A percentile compares a stretch with the other conserved stretches of the same genome.
phyloP scores from a whole-genome alignment of 106 monocot species.

The Dactylorhiza incarnata region DNA sequence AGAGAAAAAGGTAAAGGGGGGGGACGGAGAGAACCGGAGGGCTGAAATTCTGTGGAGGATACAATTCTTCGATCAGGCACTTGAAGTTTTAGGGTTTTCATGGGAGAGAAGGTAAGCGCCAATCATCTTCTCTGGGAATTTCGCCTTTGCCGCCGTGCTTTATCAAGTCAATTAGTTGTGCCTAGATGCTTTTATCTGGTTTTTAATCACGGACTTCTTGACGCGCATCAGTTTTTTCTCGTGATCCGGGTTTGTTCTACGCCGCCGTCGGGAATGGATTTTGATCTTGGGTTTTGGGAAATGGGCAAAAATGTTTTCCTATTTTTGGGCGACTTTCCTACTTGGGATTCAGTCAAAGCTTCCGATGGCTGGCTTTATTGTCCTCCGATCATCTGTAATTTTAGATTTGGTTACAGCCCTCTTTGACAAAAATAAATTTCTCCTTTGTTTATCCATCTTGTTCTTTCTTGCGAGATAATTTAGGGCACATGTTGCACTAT shows the following conservation, averaged over 20 bases:
- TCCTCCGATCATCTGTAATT: neutral
- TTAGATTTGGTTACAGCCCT: neutral
- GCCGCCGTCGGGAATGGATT: neutral
- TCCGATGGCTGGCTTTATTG: neutral
- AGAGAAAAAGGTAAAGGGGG: neutral
- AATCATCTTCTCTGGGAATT: neutral
- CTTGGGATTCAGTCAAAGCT: neutral
- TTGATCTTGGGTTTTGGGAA: neutral
- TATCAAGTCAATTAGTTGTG: neutral
- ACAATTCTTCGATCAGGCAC: neutral
- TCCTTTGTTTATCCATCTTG: neutral
- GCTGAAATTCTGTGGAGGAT: neutral
- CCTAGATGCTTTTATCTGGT: neutral
- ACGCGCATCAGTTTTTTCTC: neutral
- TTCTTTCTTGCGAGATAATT: neutral
- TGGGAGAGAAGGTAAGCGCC: constrained; percentile 4
- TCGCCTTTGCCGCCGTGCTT: neutral
- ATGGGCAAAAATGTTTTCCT: neutral
- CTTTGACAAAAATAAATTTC: neutral
- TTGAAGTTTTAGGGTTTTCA: neutral
- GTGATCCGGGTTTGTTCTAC: constrained; percentile 4
- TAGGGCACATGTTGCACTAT: neutral
- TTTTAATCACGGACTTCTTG: neutral
- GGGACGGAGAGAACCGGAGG: neutral
- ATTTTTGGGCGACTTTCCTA: neutral